A percentile compares a stretch with the other conserved stretches of the same genome.
These are phyloP conservation scores for Pyropia haitanensis DNA, from an alignment of 23 red algal species.

Conservation along the genomic window DNA sequence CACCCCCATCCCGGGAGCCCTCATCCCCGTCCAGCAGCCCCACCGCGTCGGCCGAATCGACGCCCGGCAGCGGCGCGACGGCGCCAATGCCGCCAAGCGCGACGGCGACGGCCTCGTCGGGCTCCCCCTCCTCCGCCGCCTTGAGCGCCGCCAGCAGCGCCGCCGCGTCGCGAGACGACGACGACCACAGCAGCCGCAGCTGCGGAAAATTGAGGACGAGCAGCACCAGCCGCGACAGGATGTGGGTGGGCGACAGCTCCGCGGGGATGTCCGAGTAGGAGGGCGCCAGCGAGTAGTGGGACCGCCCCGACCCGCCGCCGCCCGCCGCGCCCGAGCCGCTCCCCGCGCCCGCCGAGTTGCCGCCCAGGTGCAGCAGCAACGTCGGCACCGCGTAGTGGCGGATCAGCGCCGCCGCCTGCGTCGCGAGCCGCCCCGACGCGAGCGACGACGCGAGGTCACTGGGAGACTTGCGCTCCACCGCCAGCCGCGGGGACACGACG, in stretches of 20 bases:
- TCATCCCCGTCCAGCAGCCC: no score
- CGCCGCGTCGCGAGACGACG: slow-evolving; percentile 52
- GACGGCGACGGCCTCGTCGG: slow-evolving; percentile 42
- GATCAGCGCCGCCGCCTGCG: slow-evolving; percentile 73
- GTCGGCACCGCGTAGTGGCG: slow-evolving; percentile 66
- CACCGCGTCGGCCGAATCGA: slow-evolving; percentile 10
- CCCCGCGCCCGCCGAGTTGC: background rate
- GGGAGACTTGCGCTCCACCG: slow-evolving; percentile 87
- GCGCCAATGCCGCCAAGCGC: slow-evolving; percentile 30
- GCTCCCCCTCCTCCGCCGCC: slow-evolving; percentile 44
- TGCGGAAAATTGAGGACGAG: slow-evolving; percentile 75
- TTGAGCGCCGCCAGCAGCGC: slow-evolving; percentile 61
- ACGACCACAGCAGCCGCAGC: slow-evolving; percentile 83
- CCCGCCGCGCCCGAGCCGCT: background rate
- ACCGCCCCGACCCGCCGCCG: background rate
- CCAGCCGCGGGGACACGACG: slow-evolving; percentile 69
- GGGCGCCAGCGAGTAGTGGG: background rate
- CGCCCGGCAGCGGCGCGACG: slow-evolving; percentile 11
- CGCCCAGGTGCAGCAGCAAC: slow-evolving; percentile 82
- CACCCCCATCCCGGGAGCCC: no score
- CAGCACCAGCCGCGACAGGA: slow-evolving; percentile 73
- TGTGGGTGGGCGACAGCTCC: slow-evolving; percentile 22
- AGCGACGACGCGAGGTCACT: slow-evolving; percentile 77
- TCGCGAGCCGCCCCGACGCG: slow-evolving; percentile 66
- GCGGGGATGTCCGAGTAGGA: slow-evolving; percentile 8